Base-by-base conservation (phyloP, 306 rosid genomes). In the Vachellia pachyceras region DNA sequence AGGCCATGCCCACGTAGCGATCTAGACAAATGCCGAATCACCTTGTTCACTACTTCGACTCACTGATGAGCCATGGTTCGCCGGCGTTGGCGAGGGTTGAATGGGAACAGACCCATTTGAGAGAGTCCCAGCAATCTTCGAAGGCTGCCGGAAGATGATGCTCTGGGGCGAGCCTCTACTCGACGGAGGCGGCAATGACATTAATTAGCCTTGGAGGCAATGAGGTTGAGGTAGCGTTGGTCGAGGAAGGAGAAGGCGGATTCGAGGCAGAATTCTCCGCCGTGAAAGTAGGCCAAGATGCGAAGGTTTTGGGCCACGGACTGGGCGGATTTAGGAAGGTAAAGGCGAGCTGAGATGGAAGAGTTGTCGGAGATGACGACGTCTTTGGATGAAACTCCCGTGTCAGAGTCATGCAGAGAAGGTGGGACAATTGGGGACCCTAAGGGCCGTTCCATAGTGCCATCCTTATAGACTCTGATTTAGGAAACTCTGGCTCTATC, bases 321-420 rank as follows among this genome's bases (percentile, higher is more conserved):
- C 58, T 77, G 69, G 33, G n/a, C 40, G 10, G 76, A 65, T 61
- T 80, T 84, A 3, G 93, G 95, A 37, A 88, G 88, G 68, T 78
- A 81, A 25, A 88, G 14, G 1, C 91, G 86, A 14, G 89, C 90
- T 0, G 80, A 81, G 82, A 91, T 79, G 33, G 82, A 49, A 0
- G 95, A 93, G 74, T 79, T 42, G 15, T 70, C 15, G 40, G 89
- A 83, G 69, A 91, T 89, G 39, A 79, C 67, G 40, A 87, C 78
- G 82, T 91, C 93, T 79, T 89, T 89, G 4, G 95, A 87, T 18
- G 93, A 86, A 33, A 91, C 93, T 10, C 82, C 77, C 5, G 89
- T 84, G 75, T 75, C 79, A 7, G 78, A 75, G 50, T 91, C 91
- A 35, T 83, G 5, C 1, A 63, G 79, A 66, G 80, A 55, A 0